phyloP scores from a whole-genome alignment of 2,329 filamentous ascomycete genomes.

The Cordyceps militaris region DNA sequence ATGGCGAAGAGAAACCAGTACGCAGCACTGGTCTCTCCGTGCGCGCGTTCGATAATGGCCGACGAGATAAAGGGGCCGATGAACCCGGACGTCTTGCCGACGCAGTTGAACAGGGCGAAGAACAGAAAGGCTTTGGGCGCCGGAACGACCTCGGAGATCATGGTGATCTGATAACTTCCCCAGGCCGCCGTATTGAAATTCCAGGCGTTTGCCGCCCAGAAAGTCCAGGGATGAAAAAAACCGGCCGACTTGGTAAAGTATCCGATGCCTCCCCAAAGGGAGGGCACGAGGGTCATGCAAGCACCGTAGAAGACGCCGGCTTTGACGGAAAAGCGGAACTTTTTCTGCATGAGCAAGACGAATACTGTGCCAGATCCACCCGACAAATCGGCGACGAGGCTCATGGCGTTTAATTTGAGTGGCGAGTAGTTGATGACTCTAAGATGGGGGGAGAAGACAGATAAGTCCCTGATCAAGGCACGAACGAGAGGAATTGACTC shows the following conservation, averaged over 20 bases:
- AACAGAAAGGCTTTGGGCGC: constrained; percentile 19
- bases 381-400: constrained; percentile 15
- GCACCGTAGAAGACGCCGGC: constrained; percentile 18
- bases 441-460: background rate
- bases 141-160: constrained; percentile 20
- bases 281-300: constrained; percentile 17
- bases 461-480: background rate
- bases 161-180: constrained; percentile 18
- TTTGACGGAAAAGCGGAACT: constrained; percentile 18
- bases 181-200: constrained; percentile 16
- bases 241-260: constrained; percentile 16
- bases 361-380: constrained; percentile 17
- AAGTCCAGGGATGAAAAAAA: constrained; percentile 17
- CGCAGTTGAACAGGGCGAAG: constrained; percentile 19
- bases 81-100: constrained; percentile 20
- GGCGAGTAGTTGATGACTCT: constrained; percentile 19
- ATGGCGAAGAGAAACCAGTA: constrained; percentile 19
- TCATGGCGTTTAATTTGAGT: constrained; percentile 17
- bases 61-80: constrained; percentile 20
- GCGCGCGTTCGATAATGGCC: constrained; percentile 17
- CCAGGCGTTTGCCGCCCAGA: constrained; percentile 18
- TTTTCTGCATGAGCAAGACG: constrained; percentile 16
- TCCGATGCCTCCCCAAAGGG: constrained; percentile 18
- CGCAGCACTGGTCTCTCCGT: constrained; percentile 14
- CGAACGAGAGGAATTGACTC: background rate